Evolutionary conservation across 2,329 filamentous ascomycete species (phyloP).

Genomic region (Trichophyton equinum): DNA sequence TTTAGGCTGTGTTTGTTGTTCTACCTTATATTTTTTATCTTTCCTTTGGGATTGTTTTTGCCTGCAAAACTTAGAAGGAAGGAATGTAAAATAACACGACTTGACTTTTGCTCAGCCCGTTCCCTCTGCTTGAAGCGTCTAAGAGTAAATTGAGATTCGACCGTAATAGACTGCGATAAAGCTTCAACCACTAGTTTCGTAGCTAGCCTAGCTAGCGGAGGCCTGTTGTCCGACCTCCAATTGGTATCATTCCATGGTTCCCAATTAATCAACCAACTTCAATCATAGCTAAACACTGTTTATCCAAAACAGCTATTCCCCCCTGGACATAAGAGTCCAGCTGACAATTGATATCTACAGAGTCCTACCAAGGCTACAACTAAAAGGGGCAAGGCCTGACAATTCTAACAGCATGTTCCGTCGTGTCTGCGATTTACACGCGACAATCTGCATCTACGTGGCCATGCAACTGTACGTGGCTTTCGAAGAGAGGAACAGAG

Average conservation of each 20-base stretch:
- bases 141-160: background rate
- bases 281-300: no score
- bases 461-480: background rate
- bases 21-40: background rate
- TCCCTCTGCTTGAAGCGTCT: background rate
- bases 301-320: no score
- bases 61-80: constrained; percentile 1
- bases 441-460: background rate
- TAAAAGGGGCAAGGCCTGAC: background rate
- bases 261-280: no score
- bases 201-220: no score
- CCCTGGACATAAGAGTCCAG: background rate
- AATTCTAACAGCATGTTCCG: background rate
- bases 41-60: background rate
- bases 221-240: no score
- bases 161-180: no score
- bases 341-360: background rate
- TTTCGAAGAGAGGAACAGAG: background rate
- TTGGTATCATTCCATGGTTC: no score
- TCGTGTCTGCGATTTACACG: no score
- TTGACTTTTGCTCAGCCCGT: background rate
- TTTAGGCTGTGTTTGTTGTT: background rate
- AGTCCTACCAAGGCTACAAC: background rate
- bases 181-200: no score
- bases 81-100: constrained; percentile 4